Conservation (phyloP, 192 early-diverging fungal species). For the Cladochytrium replicatum region DNA sequence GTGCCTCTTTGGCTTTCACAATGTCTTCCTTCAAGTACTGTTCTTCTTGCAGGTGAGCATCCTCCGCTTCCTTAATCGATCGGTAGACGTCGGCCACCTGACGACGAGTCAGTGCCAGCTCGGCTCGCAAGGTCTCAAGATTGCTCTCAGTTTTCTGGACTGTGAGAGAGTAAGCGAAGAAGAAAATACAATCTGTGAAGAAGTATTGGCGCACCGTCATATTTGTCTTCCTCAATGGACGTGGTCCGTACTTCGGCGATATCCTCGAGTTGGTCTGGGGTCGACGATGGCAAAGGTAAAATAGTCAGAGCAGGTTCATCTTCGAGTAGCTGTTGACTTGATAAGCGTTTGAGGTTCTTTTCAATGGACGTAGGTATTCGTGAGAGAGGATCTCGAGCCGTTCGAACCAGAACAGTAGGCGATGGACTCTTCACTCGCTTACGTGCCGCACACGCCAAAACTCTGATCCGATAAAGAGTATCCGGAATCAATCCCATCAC, state of each 20-base stretch:
- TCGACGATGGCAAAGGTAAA: background rate
- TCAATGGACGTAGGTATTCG: background rate
- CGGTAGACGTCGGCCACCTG: constrained; percentile 6
- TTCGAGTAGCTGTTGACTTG: background rate
- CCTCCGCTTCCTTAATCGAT: constrained; percentile 6
- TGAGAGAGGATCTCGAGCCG: constrained; percentile 1
- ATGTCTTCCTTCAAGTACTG: background rate
- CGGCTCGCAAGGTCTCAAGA: constrained; percentile 6
- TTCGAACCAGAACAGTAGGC: constrained; percentile 12
- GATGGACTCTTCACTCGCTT: constrained; percentile 19
- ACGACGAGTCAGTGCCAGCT: background rate
- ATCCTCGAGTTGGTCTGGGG: constrained; percentile 1
- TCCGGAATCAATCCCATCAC: constrained; percentile 13
- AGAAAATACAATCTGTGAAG: too few species aligned
- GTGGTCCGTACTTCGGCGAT: constrained; percentile 1
- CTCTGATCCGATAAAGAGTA: constrained; percentile 16
- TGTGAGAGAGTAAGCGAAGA: too few species aligned
- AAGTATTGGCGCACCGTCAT: too few species aligned
- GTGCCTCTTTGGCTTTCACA: constrained; percentile 8
- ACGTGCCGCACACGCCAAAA: constrained; percentile 24
- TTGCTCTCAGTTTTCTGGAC: constrained; percentile 8
- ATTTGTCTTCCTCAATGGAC: background rate
- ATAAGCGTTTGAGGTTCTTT: background rate
- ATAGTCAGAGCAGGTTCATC: background rate
- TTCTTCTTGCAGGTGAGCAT: constrained; percentile 3